Conservation (phyloP, 495 filamentous ascomycete genomes). For the Cercophora scortea region DNA sequence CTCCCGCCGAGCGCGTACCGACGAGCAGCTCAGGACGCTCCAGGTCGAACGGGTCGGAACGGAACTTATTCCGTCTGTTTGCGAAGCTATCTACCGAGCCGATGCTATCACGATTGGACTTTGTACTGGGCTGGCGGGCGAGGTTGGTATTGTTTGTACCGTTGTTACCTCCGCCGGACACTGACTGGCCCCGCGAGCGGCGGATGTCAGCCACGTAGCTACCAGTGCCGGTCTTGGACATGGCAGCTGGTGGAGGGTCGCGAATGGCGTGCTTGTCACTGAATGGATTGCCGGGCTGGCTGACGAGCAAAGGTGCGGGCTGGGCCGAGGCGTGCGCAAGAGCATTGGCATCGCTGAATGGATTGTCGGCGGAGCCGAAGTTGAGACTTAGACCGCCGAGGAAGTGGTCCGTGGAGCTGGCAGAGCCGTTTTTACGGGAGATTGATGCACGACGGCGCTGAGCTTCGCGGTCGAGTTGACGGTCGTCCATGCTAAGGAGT, state of each 20-base stretch:
- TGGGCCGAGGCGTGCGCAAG: slow-evolving; percentile 30
- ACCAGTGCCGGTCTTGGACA: slow-evolving; percentile 20
- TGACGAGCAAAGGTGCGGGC: slow-evolving; percentile 24
- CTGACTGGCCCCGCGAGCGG: slow-evolving; percentile 37
- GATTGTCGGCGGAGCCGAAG: slow-evolving; percentile 22
- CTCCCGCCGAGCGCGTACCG: too few relatives aligned
- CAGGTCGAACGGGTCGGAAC: slow-evolving; percentile 61
- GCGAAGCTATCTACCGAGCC: slow-evolving; percentile 22
- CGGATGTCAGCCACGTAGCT: slow-evolving; percentile 33
- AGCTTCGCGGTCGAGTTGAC: slow-evolving; percentile 25
- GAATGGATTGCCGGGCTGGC: slow-evolving; percentile 34
- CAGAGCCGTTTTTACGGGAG: slow-evolving; percentile 16
- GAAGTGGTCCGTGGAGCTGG: slow-evolving; percentile 25
- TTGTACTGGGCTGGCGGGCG: slow-evolving; percentile 15
- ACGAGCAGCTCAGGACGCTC: slow-evolving; percentile 45
- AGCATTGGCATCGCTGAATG: slow-evolving; percentile 37
- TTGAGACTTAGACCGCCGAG: slow-evolving; percentile 32
- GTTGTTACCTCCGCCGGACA: slow-evolving; percentile 6
- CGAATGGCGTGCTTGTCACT: slow-evolving; percentile 32
- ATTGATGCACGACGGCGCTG: slow-evolving; percentile 21
- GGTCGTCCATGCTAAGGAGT: slow-evolving; percentile 28
- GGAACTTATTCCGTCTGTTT: slow-evolving; percentile 40
- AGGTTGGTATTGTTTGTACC: slow-evolving; percentile 11
- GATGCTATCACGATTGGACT: slow-evolving; percentile 25
- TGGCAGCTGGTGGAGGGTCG: slow-evolving; percentile 5